These are phyloP conservation scores for Solanum appendiculatum DNA, from an alignment of 257 asterid species.

Conservation along the genomic window DNA sequence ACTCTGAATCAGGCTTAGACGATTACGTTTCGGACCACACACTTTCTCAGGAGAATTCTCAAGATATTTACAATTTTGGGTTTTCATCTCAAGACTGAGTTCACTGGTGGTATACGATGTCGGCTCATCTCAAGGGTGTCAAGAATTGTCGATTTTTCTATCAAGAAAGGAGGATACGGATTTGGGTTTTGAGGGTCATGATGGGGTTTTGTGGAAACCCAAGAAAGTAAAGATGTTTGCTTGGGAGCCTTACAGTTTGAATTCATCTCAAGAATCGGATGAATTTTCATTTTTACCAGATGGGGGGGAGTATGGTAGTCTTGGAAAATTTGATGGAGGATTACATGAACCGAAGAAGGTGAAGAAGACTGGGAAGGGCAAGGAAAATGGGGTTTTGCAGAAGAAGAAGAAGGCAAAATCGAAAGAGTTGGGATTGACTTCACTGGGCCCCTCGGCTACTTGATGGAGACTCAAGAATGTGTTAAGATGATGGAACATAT, in stretches of 20 bases:
- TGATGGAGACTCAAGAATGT: slow-evolving; percentile 84
- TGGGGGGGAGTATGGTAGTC: not conserved
- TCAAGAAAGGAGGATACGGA: slow-evolving; percentile 18
- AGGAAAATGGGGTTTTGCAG: slow-evolving; percentile 25
- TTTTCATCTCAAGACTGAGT: slow-evolving; percentile 46
- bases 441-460: slow-evolving; percentile 38
- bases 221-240: slow-evolving; percentile 32
- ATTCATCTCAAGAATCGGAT: slow-evolving; percentile 39
- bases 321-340: slow-evolving; percentile 6
- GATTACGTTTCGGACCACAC: slow-evolving; percentile 29
- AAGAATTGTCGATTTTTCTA: slow-evolving; percentile 25
- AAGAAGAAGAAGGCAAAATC: slow-evolving; percentile 38
- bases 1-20: slow-evolving; percentile 25
- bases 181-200: slow-evolving; percentile 27
- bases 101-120: slow-evolving; percentile 19
- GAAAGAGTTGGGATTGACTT: slow-evolving; percentile 22
- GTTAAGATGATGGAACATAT: slow-evolving; percentile 84
- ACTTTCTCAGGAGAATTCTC: slow-evolving; percentile 41
- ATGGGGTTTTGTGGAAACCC: slow-evolving; percentile 33
- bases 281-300: slow-evolving; percentile 25
- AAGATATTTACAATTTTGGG: slow-evolving; percentile 43
- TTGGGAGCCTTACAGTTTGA: slow-evolving; percentile 23
- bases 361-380: slow-evolving; percentile 22
- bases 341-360: slow-evolving; percentile 22
- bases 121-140: slow-evolving; percentile 19